Percentiles rank a stretch among this genome's conserved stretches.
Conservation (phyloP, 2,329 filamentous ascomycete species). For the Akanthomyces dipterigenus region DNA sequence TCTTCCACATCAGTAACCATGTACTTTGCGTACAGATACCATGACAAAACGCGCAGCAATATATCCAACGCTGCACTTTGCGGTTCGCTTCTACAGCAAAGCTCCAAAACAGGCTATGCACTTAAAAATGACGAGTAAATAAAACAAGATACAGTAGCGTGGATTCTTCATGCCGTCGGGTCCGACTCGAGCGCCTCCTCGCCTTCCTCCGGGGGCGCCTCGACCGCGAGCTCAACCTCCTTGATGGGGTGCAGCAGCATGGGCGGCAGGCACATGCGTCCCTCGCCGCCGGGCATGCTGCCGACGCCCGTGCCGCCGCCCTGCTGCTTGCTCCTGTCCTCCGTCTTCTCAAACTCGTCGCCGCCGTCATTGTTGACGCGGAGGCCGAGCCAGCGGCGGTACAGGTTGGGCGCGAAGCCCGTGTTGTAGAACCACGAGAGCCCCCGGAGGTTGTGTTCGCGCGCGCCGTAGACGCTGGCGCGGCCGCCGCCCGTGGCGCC, state of each 20-base stretch:
- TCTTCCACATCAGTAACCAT: no score
- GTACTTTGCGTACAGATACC: no score
- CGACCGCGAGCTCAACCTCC: slow-evolving; percentile 60
- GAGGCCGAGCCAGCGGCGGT: slow-evolving; percentile 79
- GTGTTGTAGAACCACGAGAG: slow-evolving; percentile 91
- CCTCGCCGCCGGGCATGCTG: slow-evolving; percentile 61
- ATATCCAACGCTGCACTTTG: not conserved
- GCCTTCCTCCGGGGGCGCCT: slow-evolving; percentile 43
- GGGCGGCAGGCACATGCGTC: slow-evolving; percentile 83
- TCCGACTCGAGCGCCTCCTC: slow-evolving; percentile 39
- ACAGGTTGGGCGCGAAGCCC: slow-evolving; percentile 73
- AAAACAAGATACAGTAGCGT: slow-evolving; percentile 6
- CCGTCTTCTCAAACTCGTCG: slow-evolving; percentile 63
- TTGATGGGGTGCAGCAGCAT: slow-evolving; percentile 90
- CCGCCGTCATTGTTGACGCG: slow-evolving; percentile 72
- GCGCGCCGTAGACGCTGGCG: slow-evolving; percentile 70
- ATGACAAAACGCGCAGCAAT: not conserved
- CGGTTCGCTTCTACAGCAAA: not conserved
- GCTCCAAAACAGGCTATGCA: not conserved
- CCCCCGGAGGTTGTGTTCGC: slow-evolving; percentile 83
- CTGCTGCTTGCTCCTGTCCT: slow-evolving; percentile 41
- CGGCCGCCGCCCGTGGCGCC: slow-evolving; percentile 67
- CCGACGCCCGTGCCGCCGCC: slow-evolving; percentile 34
- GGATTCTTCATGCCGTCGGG: slow-evolving; percentile 28
- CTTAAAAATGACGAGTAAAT: not conserved